Evolutionary conservation across 176 grass and related monocot genomes (phyloP), one percentile per base, ranked within the genome.

Genomic region (Oryza officinalis): DNA sequence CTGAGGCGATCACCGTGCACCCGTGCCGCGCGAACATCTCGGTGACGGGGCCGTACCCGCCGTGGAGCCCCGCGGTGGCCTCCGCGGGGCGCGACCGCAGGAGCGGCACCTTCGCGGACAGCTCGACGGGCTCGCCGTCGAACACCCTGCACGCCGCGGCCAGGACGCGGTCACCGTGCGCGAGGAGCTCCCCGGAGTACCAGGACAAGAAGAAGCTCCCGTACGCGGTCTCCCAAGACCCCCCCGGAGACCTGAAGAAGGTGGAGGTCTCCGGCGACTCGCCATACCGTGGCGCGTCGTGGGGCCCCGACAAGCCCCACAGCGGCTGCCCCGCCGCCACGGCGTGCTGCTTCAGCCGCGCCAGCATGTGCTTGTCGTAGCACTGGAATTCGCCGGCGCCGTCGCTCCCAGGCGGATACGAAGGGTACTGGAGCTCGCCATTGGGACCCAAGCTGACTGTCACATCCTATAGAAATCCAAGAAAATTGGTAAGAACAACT

Each of bases 121-220:
- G 52, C n/a, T 79, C 33, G 25, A 89, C 84, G 0, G 80, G 84
- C 27, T 75, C 63, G 45, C 69, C 77, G 57, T 65, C 66, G 43
- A 93, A 87, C 59, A 87, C 84, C 10, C 84, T 85, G 15, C 71
- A 74, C 33, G 87, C 91, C 10, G 66, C 27, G 27, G 80, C 75
- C 31, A 93, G 87, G 31, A 93, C 41, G 64, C 81, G 83, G 27
- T 84, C 84, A 12, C 87, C 91, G 14, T 93, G 91, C 52, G 67
- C 80, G 7, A 93, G 37, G 27, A 93, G 84, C 74, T 85, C 69
- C 27, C 69, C 69, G 43, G 84, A 40, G 84, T 93, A 93, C 91
- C 91, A 93, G 2, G 91, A 93, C 66, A 93, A 59, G 77, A 93
- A 93, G 84, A 90, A 93, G 54, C 84, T 33, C 7, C 87, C 91